Percentiles rank a stretch among this genome's conserved stretches.
Conservation (phyloP, 2,329 filamentous ascomycete species). For the Fonsecaea nubica region DNA sequence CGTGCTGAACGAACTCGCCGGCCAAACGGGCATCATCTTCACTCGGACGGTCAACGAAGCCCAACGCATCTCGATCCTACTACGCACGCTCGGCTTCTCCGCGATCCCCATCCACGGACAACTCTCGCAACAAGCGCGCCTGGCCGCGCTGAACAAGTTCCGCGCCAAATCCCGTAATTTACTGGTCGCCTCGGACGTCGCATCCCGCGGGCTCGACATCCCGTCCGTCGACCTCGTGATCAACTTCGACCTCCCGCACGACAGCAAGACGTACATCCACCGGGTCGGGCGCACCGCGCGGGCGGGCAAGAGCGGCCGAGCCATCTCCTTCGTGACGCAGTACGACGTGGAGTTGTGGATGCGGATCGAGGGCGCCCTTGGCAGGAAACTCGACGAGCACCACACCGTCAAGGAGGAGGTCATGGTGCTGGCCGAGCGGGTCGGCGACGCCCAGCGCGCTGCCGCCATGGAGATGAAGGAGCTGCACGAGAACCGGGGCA, state of each 20-base stretch:
- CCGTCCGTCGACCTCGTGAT: conserved; percentile 83
- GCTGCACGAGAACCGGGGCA: conserved; percentile 66
- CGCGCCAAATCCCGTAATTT: conserved; percentile 79
- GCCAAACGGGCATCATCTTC: conserved; percentile 89
- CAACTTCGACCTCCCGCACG: conserved; percentile 82
- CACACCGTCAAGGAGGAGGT: conserved; percentile 78
- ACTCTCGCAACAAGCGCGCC: conserved; percentile 81
- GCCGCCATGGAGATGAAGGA: conserved; percentile 82
- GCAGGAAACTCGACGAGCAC: conserved; percentile 75
- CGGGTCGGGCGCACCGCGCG: conserved; percentile 85
- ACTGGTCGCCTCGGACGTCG: conserved; percentile 88
- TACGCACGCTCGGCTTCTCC: conserved; percentile 83
- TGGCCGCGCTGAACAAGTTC: conserved; percentile 92
- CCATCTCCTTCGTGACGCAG: conserved; percentile 81
- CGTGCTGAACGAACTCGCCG: conserved; percentile 82
- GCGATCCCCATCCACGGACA: conserved; percentile 94
- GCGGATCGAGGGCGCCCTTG: conserved; percentile 81
- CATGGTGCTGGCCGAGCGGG: conserved; percentile 76
- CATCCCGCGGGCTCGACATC: conserved; percentile 88
- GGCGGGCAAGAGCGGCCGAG: conserved; percentile 82
- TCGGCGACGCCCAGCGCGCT: conserved; percentile 81
- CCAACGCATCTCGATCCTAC: conserved; percentile 80
- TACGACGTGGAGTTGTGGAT: conserved; percentile 83
- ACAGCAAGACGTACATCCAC: conserved; percentile 90
- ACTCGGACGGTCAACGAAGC: conserved; percentile 90